Base-by-base conservation (phyloP, 331 rosid species). In the Phaseolus coccineus region DNA sequence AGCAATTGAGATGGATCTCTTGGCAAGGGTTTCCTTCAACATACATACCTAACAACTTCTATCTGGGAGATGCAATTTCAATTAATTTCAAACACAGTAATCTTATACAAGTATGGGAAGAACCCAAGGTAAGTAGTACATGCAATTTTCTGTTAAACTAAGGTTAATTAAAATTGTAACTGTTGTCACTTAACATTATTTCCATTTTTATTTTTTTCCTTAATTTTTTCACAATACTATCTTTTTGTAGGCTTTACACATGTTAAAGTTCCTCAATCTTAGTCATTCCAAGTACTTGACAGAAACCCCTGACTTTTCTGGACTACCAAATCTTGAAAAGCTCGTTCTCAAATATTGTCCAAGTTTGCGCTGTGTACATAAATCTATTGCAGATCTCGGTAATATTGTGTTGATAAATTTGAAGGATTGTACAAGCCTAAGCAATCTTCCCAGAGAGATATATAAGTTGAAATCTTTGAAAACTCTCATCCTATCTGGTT, bases 401-500 rank as follows among this genome's bases (percentile, higher is more conserved):
- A n/a, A 56, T 0, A 79, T 89, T 15, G 40, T 66, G 27, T 19
- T 69, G 25, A 9, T 87, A 40, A 87, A 62, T 62, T 62, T 62
- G 6, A 62, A 15, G 69, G 46, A 33, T 12, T 62, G 89, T 55
- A 77, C 82, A 51, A 69, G 8, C 44, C 63, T 83, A 5, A 19
- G 22, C 22, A 19, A 19, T 19, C 22, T 19, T 19, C 22, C 22
- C 24, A 58, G 28, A 4, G 14, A 76, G 46, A 2, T 37, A 13
- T 80, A 79, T 15, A 11, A 70, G 39, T 51, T 86, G 69, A 80
- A 80, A 37, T 74, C 82, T 12, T 2, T 85, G 48, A 19, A 81
- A 64, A 80, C 74, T 37, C 77, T 88, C 0, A 80, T 77, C 13
- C 52, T 86, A 47, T 82, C 79, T n/a, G 90, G 90, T 10, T 87